Base-by-base conservation (phyloP, 805 yeast species). In the Clavispora vitiphila region DNA sequence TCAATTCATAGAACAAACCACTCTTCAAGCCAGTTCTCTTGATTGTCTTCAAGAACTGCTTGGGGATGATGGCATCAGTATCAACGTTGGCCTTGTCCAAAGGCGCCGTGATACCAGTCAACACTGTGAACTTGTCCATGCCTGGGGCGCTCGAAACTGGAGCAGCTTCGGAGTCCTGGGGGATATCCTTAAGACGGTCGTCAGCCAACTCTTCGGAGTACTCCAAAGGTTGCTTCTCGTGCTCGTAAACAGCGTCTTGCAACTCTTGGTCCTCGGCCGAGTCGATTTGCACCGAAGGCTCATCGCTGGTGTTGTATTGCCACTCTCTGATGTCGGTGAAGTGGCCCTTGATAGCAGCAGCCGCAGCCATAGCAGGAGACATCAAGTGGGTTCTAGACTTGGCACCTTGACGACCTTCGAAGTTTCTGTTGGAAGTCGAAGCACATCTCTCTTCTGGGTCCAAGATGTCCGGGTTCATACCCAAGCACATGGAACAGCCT, bases 301-400 rank as follows among this genome's bases (percentile, higher is more conserved):
- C 83, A 50, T 75, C 78, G 49, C 74, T 57, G 34, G 69, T 76
- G 48, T 74, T 69, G 65, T 78, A 84, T 46, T 79, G 70, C 64
- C 77, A 86, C 42, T 86, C 83, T 69, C 99, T 83, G 55, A 90
- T 90, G 61, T 93, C 99, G 35, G 86, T 77, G 57, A 93, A 82
- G 58, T 83, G 88, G 53, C 99, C 99, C 42, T 76, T 77, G 53
- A 93, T 82, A 56, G 90, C 96, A 15, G 99, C 98, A 16, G 98
- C 97, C 24, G 99, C 99, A 37, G 99, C 99, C 99, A 93, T 93
- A 18, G 96, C 96, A 30, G 99, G 99, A 11, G 96, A 87, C 96
- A 91, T 88, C 61, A 93, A 77, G 64, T 93, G 99, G 15, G 99
- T 93, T 72, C 99, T 81, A 14, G 96, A 88, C 46, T 70, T 71